Conservation (phyloP, 2,329 filamentous ascomycete species). For the Aspergillus pseudonomiae region DNA sequence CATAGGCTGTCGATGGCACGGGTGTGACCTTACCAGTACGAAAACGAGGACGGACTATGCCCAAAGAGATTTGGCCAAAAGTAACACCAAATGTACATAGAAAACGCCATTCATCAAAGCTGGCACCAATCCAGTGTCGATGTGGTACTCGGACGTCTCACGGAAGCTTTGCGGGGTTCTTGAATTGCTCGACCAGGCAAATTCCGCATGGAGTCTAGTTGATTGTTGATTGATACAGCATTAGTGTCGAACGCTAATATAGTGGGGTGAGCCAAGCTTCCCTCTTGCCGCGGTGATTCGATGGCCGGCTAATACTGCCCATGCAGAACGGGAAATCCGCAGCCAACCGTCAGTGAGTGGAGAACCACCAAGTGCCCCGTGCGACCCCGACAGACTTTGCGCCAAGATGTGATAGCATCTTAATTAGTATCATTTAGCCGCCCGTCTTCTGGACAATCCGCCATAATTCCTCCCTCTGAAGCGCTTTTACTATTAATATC, state of each 20-base stretch:
- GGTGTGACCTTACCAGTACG: not conserved
- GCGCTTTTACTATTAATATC: conserved; percentile 14
- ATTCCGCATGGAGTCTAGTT: not conserved
- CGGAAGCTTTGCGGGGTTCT: conserved; percentile 2
- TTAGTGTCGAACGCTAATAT: conserved; percentile 14
- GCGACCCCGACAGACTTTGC: conserved; percentile 9
- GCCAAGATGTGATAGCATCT: conserved; percentile 20
- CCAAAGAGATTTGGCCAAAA: not conserved
- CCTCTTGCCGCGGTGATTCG: conserved; percentile 20
- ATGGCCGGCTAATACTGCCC: conserved; percentile 9
- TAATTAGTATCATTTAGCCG: conserved; percentile 22
- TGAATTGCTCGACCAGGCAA: not conserved
- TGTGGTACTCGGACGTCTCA: not conserved
- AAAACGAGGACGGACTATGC: too few relatives aligned
- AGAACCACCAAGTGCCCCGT: conserved; percentile 7
- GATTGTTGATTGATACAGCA: not conserved
- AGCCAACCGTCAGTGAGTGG: conserved; percentile 25
- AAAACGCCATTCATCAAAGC: not conserved
- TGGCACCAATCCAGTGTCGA: not conserved
- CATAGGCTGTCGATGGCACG: not conserved
- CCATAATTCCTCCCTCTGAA: conserved; percentile 1
- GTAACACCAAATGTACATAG: not conserved
- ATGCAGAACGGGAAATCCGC: conserved; percentile 26
- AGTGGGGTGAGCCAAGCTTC: conserved; percentile 30
- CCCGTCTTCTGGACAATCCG: not conserved